A percentile compares a stretch with the other conserved stretches of the same genome.
Evolutionary conservation across 176 grass and related monocot genomes (phyloP).

Genomic region (Chrysopogon serrulatus): DNA sequence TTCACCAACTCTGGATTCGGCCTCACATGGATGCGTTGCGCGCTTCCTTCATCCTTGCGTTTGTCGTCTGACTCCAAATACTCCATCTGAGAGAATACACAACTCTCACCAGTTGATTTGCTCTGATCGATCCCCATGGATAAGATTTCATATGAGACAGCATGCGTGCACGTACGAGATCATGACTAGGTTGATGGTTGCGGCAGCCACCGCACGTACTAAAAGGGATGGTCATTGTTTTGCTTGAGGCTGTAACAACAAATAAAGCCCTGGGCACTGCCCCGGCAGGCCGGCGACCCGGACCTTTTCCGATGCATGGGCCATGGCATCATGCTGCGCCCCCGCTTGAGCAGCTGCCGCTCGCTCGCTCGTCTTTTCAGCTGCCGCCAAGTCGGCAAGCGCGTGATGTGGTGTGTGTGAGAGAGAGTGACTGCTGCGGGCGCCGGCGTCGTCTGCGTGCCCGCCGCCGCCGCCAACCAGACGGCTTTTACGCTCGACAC

Average conservation of each 20-base stretch:
- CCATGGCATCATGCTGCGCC: slow-evolving; percentile 24
- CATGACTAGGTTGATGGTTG: background rate
- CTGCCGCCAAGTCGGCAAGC: background rate
- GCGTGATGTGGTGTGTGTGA: too few relatives aligned
- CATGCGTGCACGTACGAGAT: background rate
- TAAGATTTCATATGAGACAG: background rate
- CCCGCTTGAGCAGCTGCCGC: background rate
- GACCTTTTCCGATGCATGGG: background rate
- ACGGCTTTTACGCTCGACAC: slow-evolving; percentile 2
- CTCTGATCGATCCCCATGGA: background rate
- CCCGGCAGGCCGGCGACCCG: too few relatives aligned
- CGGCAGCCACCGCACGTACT: too few relatives aligned
- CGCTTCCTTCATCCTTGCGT: background rate
- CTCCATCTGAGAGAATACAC: background rate
- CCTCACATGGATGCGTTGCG: slow-evolving; percentile 24
- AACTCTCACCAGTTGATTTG: background rate
- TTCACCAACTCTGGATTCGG: slow-evolving; percentile 18
- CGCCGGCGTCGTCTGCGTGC: background rate
- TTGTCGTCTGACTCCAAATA: background rate
- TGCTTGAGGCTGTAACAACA: too few relatives aligned
- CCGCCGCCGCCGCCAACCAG: background rate
- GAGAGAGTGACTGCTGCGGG: background rate
- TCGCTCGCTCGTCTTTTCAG: background rate
- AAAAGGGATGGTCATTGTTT: too few relatives aligned
- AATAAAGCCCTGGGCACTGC: too few relatives aligned